Base-by-base conservation (phyloP, 768 basidiomycete species). In the Porphyrellus cyaneotinctus region DNA sequence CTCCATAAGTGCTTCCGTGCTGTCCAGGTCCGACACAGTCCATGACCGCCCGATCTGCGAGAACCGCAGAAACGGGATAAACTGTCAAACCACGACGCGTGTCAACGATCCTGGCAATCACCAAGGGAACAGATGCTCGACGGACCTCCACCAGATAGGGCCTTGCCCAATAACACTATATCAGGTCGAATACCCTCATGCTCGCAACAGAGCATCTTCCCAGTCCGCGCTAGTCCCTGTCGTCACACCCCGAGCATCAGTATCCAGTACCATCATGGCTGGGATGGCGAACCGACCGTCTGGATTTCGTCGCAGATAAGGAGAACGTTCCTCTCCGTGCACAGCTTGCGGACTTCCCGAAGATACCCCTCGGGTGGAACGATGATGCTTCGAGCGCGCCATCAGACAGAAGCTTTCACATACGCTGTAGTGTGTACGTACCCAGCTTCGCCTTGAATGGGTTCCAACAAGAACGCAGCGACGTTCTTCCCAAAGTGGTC, bases 401-500 rank as follows among this genome's bases (percentile, higher is more conserved):
- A 15, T 48, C 10, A 57, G 49, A 43, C 28, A 43, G 11, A 28
- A 15, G 26, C 18, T 4, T 6, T 26, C n/a, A 32, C 15, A 22
- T 11, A 13, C 17, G 33, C 36, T 20, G 8, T 11, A 6, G 2
- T 24, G 28, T 2, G 32, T 58, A 75, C 88, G 41, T 67, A 92
- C 91, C 93, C 95, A 17, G 95, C 95, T 72, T 97, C 95, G n/a
- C 95, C 95, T 68, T 99, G 97, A 56, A 99, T 98, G 6, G 97
- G 97, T 72, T 99, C 97, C 4, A 99, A 81, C 51, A 99, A 78
- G 76, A 99, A 94, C 1, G 91, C 95, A 7, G 95, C 97, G 23
- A 91, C 84, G 52, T 88, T 78, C 56, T 86, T 71, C 10, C 95
- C 94, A 66, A 94, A 78, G 33, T 85, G 66, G 54, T 90, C 84